phyloP scores from a whole-genome alignment of 352 stramenopile species.

The Aphanomyces cochlioides region DNA sequence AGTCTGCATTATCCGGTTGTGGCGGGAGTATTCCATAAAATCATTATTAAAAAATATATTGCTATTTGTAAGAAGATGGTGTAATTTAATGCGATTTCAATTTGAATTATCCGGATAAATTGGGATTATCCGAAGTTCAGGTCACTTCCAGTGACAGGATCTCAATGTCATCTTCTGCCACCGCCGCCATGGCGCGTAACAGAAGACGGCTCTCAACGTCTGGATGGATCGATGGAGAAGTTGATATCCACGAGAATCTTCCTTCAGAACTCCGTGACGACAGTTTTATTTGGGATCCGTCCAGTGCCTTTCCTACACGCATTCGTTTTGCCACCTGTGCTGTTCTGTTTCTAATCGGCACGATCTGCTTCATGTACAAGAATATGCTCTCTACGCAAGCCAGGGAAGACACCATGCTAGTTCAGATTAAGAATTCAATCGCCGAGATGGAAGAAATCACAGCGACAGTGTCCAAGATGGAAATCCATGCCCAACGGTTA shows the following conservation, averaged over 20 bases:
- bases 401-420: constrained; percentile 11
- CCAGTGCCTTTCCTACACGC: neutral
- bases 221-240: constrained; percentile 20
- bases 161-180: neutral
- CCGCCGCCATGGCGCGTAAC: neutral
- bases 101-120: too few species aligned
- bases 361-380: constrained; percentile 15
- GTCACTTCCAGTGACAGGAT: neutral
- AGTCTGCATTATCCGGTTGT: too few species aligned
- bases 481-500: constrained; percentile 17
- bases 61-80: too few species aligned
- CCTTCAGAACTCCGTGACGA: neutral
- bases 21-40: too few species aligned
- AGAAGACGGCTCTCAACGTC: constrained; percentile 5
- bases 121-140: too few species aligned
- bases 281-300: constrained; percentile 4
- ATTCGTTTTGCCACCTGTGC: constrained; percentile 19
- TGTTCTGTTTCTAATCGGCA: constrained; percentile 19
- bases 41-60: too few species aligned
- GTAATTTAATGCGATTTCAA: too few species aligned
- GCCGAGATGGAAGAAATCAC: constrained; percentile 28
- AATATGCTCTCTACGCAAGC: constrained; percentile 6
- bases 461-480: constrained; percentile 19
- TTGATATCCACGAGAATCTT: neutral
- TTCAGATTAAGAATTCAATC: constrained; percentile 21